Base-by-base conservation (phyloP, 2,329 filamentous ascomycete species). In the Talaromyces funiculosus region DNA sequence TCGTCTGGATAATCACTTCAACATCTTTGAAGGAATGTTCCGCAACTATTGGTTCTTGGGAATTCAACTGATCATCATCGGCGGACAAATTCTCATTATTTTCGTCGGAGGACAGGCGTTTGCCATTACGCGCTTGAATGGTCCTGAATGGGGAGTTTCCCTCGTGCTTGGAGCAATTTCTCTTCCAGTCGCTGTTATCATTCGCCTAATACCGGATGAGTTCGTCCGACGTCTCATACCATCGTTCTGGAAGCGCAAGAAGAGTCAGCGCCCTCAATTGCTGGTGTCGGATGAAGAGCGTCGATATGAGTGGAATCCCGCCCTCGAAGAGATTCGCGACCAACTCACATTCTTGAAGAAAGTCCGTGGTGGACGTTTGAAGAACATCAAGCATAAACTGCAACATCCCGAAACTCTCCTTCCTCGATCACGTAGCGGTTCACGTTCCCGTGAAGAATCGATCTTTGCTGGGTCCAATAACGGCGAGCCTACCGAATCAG, bases 41-140 rank as follows among this genome's bases (percentile, higher is more conserved):
- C 69, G 68, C 54, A 79, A 79, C 60, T 69, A 65, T n/a, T 79
- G 76, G 73, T 79, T 79, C 65, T 80, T 89, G 35, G 80, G 78
- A 3, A 89, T 90, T 40, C 83, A 88, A 67, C 69, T 80, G 24
- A 80, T 89, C 67, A 90, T 89, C 67, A 77, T 89, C 45, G 85
- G 81, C 12, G 88, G 87, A 8, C 88, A 90, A 68, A 80, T 87
- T n/a, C 71, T 89, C 72, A 90, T 90, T 68, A 80, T 90, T 61
- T 88, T 88, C 66, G 81, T 89, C 61, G 88, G 88, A 64, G 86
- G 87, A 6, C 75, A 80, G 29, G 87, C 87, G 0, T 90, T 91
- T 69, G 82, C 84, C 10, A 85, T 87, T 1, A 75, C 74, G 7
- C 80, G 79, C 0, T 78, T 90, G 59, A 82, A 82, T n/a, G 86